These are phyloP conservation scores for Aegle marmelos DNA, from an alignment of 345 rosid species.

Conservation along the genomic window DNA sequence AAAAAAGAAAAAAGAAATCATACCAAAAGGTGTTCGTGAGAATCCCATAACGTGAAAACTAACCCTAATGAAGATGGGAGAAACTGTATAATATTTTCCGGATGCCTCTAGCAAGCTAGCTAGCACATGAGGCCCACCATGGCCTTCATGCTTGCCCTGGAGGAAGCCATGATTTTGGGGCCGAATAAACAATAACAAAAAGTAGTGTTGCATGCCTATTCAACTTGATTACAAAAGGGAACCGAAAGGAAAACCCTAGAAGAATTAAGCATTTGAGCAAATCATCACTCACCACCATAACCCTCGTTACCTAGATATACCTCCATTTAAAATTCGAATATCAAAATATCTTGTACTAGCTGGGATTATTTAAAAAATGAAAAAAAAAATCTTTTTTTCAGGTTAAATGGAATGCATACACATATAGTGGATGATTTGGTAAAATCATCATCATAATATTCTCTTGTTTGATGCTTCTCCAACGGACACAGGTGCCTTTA, in stretches of 20 bases:
- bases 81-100: not conserved
- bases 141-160: slow-evolving; percentile 3
- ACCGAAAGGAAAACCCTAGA: slow-evolving; percentile 1
- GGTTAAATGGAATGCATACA: slow-evolving; percentile 13
- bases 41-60: not conserved
- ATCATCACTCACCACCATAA: slow-evolving; percentile 15
- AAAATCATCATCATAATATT: slow-evolving; percentile 15
- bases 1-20: not conserved
- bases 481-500: slow-evolving; percentile 9
- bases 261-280: not conserved
- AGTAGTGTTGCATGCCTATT: not conserved
- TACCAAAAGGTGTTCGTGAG: not conserved
- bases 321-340: slow-evolving; percentile 4
- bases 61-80: not conserved
- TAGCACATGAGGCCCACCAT: slow-evolving; percentile 1
- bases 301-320: not conserved
- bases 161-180: slow-evolving; percentile 12
- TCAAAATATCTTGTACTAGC: slow-evolving; percentile 1
- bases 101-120: not conserved
- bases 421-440: slow-evolving; percentile 13
- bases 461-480: slow-evolving; percentile 33
- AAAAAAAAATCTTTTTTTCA: not conserved
- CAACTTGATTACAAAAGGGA: not conserved
- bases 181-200: not conserved
- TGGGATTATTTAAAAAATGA: not conserved